Percentiles rank a stretch among this genome's conserved stretches.
Evolutionary conservation across 2,329 filamentous ascomycete genomes (phyloP).

Genomic region (Biscogniauxia mediterranea): DNA sequence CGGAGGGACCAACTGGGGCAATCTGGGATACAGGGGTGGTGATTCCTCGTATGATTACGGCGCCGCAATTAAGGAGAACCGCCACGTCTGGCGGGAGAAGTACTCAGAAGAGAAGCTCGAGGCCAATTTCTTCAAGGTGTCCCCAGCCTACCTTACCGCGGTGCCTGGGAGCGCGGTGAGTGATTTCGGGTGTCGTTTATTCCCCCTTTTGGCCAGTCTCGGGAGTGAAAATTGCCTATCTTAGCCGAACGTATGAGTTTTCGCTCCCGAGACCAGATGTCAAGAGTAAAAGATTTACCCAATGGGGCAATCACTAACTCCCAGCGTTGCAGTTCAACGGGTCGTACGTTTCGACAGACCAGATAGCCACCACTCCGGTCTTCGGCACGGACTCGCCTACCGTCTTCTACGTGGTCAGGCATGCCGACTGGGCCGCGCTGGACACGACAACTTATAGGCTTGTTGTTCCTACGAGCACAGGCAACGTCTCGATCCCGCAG

Average conservation of each 20-base stretch:
- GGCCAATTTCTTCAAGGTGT: constrained; percentile 71
- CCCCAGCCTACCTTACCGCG: constrained; percentile 65
- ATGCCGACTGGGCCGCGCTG: constrained; percentile 19
- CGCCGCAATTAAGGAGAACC: constrained; percentile 64
- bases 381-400: constrained; percentile 17
- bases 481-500: constrained; percentile 25
- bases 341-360: constrained; percentile 41
- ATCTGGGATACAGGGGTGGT: constrained; percentile 66
- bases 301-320: too few relatives aligned
- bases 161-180: constrained; percentile 40
- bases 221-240: too few relatives aligned
- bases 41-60: constrained; percentile 60
- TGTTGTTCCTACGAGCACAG: constrained; percentile 23
- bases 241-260: too few relatives aligned
- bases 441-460: constrained; percentile 25
- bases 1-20: constrained; percentile 84
- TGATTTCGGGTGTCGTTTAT: too few relatives aligned
- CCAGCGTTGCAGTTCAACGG: constrained; percentile 28
- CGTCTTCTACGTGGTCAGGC: constrained; percentile 23
- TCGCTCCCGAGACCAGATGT: too few relatives aligned
- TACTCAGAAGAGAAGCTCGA: constrained; percentile 77
- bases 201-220: too few relatives aligned
- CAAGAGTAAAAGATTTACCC: too few relatives aligned
- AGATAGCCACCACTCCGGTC: constrained; percentile 40
- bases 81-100: constrained; percentile 68